Evolutionary conservation across 2,329 filamentous ascomycete genomes (phyloP), one percentile per base, ranked within the genome.

Genomic region (Fonsecaea erecta): DNA sequence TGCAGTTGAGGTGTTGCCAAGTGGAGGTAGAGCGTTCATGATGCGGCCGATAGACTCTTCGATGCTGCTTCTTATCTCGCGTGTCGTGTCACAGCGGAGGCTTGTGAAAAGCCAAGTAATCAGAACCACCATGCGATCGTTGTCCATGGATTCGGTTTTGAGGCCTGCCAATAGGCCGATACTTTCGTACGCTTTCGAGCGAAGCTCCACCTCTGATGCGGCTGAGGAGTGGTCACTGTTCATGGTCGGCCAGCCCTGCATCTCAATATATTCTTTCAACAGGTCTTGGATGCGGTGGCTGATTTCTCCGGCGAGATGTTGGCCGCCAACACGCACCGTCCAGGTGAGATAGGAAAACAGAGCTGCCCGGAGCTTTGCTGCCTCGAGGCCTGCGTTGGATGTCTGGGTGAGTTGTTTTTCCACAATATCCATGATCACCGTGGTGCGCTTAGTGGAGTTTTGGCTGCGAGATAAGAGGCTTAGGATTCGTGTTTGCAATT

Each of bases 341-440:
- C 93, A 98, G 58, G 92, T 91, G 62, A 96, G 86, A 71, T 94
- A 96, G 43, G 89, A 86, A 72, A 98, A 95, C 3, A 97, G 84
- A 0, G 93, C 91, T 52, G 88, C 89, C 70, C 93, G 87, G 9
- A 97, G 84, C 75, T 95, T 96, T 1, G 87, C 85, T 1, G 87
- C 87, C 76, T 97, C 93, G 7, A 94, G 82, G 0, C 88, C 88
- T 34, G 84, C 85, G 9, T 82, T 81, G 52, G 77, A 78, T 58
- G 72, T 73, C 71, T 80, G 73, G 4, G 46, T 37, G 77, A 93
- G 79, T 78, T 90, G 80, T 79, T 88, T 78, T 76, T 88, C 77
- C 9, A 96, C 90, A 5, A 93, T 85, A 4, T 82, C 83, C 64
- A 90, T 84, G 32, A 97, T 88, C 34, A 87, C 80, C 34, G 84